Conservation (phyloP, 2,329 filamentous ascomycete genomes). For the Graphilbum sp. region DNA sequence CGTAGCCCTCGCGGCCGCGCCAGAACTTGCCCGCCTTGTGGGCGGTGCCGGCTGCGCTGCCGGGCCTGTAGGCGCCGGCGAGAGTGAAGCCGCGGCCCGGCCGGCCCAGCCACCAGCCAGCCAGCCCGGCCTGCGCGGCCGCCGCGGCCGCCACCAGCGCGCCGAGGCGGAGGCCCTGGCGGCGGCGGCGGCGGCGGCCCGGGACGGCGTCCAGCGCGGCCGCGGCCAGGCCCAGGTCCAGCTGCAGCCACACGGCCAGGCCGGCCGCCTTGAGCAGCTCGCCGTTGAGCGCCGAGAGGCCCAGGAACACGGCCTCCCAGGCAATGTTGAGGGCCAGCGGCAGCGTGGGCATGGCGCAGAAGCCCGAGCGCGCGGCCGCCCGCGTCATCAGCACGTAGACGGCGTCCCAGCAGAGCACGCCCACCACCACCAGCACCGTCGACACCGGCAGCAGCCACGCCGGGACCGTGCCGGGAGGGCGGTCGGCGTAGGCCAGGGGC, state of each 20-base stretch:
- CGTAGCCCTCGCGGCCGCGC: conserved; percentile 22
- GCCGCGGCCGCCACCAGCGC: conserved; percentile 20
- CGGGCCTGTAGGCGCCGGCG: conserved; percentile 24
- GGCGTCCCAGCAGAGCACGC: conserved; percentile 23
- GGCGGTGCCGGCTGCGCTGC: no score
- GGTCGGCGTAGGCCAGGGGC: no score
- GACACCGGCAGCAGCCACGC: no score
- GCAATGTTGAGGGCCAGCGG: conserved; percentile 31
- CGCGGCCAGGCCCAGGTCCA: conserved; percentile 31
- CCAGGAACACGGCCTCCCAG: conserved; percentile 32
- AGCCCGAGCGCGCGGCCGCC: conserved; percentile 26
- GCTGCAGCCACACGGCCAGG: conserved; percentile 30
- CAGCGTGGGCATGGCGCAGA: conserved; percentile 32
- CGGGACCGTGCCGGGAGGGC: no score
- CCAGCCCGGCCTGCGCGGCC: conserved; percentile 24
- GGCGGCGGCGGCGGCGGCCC: background rate
- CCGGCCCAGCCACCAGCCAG: conserved; percentile 28
- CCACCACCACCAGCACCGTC: no score
- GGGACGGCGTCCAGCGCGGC: conserved; percentile 15
- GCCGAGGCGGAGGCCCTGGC: conserved; percentile 7
- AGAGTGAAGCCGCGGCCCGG: conserved; percentile 11
- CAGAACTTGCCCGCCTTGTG: conserved; percentile 28
- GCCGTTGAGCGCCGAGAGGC: conserved; percentile 27
- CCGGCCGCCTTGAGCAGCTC: conserved; percentile 22
- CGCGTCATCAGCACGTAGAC: conserved; percentile 30